These are phyloP conservation scores for Tolypocladium capitatum DNA, from an alignment of 2,329 filamentous ascomycete genomes.

Conservation along the genomic window DNA sequence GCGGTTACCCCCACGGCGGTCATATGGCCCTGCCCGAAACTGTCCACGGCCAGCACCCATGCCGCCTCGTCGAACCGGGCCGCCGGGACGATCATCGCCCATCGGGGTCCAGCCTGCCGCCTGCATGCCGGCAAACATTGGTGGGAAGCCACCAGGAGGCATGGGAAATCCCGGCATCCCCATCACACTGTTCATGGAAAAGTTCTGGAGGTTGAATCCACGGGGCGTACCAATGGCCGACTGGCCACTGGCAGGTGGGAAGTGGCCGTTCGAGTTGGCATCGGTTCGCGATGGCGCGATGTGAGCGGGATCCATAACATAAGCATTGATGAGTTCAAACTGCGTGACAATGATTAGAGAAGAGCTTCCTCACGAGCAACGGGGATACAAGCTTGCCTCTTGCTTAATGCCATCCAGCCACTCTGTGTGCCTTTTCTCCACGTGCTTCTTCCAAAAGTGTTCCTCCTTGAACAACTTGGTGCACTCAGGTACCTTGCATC, in stretches of 20 bases:
- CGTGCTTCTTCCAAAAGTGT: slow-evolving; percentile 94
- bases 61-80: slow-evolving; percentile 57
- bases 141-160: slow-evolving; percentile 32
- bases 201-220: slow-evolving; percentile 76
- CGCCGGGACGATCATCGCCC: slow-evolving; percentile 46
- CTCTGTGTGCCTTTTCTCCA: slow-evolving; percentile 87
- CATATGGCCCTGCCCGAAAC: slow-evolving; percentile 59
- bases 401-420: slow-evolving; percentile 71
- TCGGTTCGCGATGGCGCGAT: slow-evolving; percentile 89
- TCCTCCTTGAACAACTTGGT: slow-evolving; percentile 95
- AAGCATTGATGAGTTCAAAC: slow-evolving; percentile 85
- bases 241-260: slow-evolving; percentile 67
- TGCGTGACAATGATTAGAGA: slow-evolving; percentile 18
- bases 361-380: too few relatives aligned
- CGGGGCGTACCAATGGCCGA: slow-evolving; percentile 73
- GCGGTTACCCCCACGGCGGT: slow-evolving; percentile 48
- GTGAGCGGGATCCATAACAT: slow-evolving; percentile 86
- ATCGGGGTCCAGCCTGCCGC: slow-evolving; percentile 36
- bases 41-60: slow-evolving; percentile 36
- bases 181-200: slow-evolving; percentile 46
- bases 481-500: slow-evolving; percentile 93
- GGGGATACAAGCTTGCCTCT: slow-evolving; percentile 47
- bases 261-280: slow-evolving; percentile 90
- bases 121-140: slow-evolving; percentile 41
- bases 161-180: slow-evolving; percentile 46